Percentiles rank a stretch among this genome's conserved stretches.
These are phyloP conservation scores for Pythium coloratum DNA, from an alignment of 352 stramenopile species.

Conservation along the genomic window DNA sequence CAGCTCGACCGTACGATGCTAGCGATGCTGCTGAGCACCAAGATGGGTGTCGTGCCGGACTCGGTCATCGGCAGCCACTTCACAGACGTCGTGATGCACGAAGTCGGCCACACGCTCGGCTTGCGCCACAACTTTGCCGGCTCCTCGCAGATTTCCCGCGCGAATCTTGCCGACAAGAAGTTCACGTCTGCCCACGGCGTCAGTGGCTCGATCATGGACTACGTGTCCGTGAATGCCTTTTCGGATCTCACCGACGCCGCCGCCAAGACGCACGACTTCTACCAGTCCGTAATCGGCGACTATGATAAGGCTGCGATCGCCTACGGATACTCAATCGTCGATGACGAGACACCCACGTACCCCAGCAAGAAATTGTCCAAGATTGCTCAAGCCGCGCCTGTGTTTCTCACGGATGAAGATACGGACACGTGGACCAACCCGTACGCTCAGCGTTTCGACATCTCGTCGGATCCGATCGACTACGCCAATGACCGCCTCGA, in stretches of 20 bases:
- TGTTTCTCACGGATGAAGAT: conserved; percentile 73
- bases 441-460: conserved; percentile 54
- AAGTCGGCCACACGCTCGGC: conserved; percentile 87
- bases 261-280: conserved; percentile 53
- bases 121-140: conserved; percentile 87
- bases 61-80: conserved; percentile 68
- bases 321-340: conserved; percentile 73
- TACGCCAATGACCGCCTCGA: conserved; percentile 54
- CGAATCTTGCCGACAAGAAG: conserved; percentile 52
- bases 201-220: conserved; percentile 86
- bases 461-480: conserved; percentile 58
- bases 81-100: conserved; percentile 82
- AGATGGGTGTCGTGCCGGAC: conserved; percentile 43
- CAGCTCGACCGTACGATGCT: conserved; percentile 44
- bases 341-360: conserved; percentile 49
- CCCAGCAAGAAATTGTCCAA: conserved; percentile 38
- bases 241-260: conserved; percentile 54
- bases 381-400: conserved; percentile 41
- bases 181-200: conserved; percentile 56
- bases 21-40: conserved; percentile 33
- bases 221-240: conserved; percentile 80
- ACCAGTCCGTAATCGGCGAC: conserved; percentile 58
- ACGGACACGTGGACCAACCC: conserved; percentile 42
- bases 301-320: conserved; percentile 86
- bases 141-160: conserved; percentile 46